Evolutionary conservation across 768 basidiomycete species (phyloP).

Genomic region (Exidia glandulosa): DNA sequence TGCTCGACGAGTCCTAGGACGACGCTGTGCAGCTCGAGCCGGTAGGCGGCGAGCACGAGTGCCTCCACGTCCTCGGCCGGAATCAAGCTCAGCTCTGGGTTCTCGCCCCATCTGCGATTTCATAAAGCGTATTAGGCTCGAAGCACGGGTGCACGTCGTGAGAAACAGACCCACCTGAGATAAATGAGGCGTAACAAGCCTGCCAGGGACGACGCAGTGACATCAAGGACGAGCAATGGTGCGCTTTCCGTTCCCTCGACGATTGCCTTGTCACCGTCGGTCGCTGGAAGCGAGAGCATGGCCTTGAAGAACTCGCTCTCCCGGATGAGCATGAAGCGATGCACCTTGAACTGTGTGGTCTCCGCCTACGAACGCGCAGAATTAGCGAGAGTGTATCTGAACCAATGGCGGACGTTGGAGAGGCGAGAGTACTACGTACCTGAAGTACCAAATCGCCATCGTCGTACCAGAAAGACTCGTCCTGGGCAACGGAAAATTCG

Average conservation of each 20-base stretch:
- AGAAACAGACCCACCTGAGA: not conserved
- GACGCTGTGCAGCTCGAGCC: no score
- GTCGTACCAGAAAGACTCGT: not conserved
- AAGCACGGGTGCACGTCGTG: no score
- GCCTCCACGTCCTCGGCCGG: no score
- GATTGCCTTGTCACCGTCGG: conserved; percentile 20
- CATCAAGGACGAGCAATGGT: not conserved
- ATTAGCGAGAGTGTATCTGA: not conserved
- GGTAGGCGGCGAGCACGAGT: no score
- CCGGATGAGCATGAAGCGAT: conserved; percentile 59
- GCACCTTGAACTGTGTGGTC: conserved; percentile 46
- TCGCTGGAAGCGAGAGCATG: conserved; percentile 55
- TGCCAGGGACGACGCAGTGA: not conserved
- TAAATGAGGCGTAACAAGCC: not conserved
- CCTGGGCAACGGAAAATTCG: not conserved
- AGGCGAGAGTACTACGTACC: not conserved
- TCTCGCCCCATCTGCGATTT: no score
- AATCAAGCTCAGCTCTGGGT: no score
- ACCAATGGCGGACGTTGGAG: no score
- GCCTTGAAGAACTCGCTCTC: conserved; percentile 71
- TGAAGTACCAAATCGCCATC: not conserved
- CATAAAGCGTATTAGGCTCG: no score
- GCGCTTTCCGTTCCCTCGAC: not conserved
- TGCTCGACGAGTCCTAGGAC: no score
- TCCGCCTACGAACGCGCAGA: not conserved